phyloP scores from a whole-genome alignment of 2,329 filamentous ascomycete species.

The Cadophora luteo-olivacea region DNA sequence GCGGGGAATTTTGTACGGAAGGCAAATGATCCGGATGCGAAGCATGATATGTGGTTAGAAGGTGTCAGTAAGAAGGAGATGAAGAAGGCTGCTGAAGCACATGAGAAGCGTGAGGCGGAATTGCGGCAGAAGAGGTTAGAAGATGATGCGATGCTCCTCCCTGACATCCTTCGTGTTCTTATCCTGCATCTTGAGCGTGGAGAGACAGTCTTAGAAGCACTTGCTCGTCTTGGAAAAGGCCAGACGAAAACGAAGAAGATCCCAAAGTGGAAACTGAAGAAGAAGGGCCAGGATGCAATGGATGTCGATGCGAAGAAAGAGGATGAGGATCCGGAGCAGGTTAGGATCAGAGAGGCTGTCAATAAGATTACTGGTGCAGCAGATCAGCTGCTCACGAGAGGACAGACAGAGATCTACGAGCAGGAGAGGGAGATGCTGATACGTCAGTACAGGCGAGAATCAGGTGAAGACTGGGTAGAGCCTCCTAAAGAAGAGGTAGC shows the following conservation, averaged over 20 bases:
- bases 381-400: conserved; percentile 82
- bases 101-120: conserved; percentile 83
- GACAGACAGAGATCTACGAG: conserved; percentile 91
- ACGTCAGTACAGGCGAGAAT: conserved; percentile 82
- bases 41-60: conserved; percentile 91
- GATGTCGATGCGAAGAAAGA: conserved; percentile 68
- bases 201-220: conserved; percentile 87
- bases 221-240: conserved; percentile 78
- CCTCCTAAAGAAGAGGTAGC: conserved; percentile 47
- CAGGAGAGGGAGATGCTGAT: conserved; percentile 83
- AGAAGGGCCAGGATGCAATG: conserved; percentile 66
- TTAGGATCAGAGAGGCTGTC: conserved; percentile 74
- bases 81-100: conserved; percentile 83
- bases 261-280: conserved; percentile 75
- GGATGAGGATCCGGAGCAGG: conserved; percentile 72
- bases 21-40: conserved; percentile 84
- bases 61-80: conserved; percentile 95
- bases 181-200: conserved; percentile 77
- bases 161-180: conserved; percentile 75
- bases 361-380: conserved; percentile 87
- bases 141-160: conserved; percentile 76
- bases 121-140: conserved; percentile 72
- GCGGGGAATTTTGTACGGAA: conserved; percentile 91
- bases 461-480: conserved; percentile 83
- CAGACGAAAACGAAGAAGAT: conserved; percentile 65